Base-by-base conservation (phyloP, 2,329 filamentous ascomycete genomes). In the Amylocarpus encephaloides region DNA sequence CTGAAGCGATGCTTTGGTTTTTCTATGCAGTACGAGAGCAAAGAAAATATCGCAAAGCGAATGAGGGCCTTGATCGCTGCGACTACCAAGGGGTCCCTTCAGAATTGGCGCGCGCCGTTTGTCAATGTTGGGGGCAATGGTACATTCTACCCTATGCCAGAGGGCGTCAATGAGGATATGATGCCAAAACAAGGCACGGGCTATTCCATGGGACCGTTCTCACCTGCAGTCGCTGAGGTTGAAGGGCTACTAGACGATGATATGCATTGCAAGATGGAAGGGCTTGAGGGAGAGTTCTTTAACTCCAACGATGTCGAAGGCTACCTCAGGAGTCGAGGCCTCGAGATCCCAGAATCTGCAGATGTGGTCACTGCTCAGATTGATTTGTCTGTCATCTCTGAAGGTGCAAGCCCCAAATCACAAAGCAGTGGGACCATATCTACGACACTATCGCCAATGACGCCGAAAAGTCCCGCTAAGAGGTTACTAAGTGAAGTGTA, bases 301-400 rank as follows among this genome's bases (percentile, higher is more conserved):
- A 87, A 93, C 62, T 71, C 82, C 0, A 77, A 87, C 52, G 88
- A 93, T 64, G 82, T 90, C 0, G 85, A 93, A 66, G 74, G 78
- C 11, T 93, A 90, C 62, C 70, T 94, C 2, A 76, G 75, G 36
- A 73, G 78, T 44, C 76, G 78, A 29, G 82, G 82, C 5, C 77
- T 89, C 29, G 64, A 71, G 41, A 80, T 90, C 46, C 77, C 84
- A 9, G 74, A 77, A 0, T 70, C 73, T 9, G 73, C 77, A 9
- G 82, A 85, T 15, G 82, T 78, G 48, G 72, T 85, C 1, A 76
- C 78, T 43, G 76, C 77, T 7, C 75, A 85, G 43, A 67, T 86
- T 18, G 73, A 78, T 43, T 38, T 59, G 3, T 54, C 52, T 5
- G 35, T 48, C 3, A 48, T 61, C 7, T 30, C 45, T 2, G 58